Evolutionary conservation across 1,284 basidiomycete genomes (phyloP).

Genomic region (Cryptococcus sp.): DNA sequence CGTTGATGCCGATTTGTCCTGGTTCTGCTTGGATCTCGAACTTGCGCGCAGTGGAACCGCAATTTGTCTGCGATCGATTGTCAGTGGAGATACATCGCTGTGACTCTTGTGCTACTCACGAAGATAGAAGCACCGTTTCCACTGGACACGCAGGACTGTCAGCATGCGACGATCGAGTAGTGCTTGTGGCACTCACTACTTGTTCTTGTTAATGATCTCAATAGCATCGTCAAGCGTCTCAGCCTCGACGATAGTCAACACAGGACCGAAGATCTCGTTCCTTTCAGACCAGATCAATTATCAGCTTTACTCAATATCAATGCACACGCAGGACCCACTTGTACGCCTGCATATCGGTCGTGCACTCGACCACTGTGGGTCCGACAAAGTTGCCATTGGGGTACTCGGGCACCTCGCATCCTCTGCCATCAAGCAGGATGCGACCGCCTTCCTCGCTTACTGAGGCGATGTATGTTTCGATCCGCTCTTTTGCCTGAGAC

Average conservation of each 20-base stretch:
- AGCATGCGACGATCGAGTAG: neutral
- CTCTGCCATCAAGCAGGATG: slow-evolving; percentile 84
- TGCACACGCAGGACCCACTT: slow-evolving; percentile 58
- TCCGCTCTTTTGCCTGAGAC: slow-evolving; percentile 76
- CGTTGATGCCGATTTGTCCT: slow-evolving; percentile 92
- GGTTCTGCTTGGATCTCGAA: slow-evolving; percentile 88
- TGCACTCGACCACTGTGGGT: slow-evolving; percentile 84
- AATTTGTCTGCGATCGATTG: slow-evolving; percentile 64
- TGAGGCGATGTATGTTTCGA: slow-evolving; percentile 75
- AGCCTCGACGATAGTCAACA: slow-evolving; percentile 74
- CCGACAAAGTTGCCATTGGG: slow-evolving; percentile 94
- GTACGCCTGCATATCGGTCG: slow-evolving; percentile 83
- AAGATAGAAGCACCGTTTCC: slow-evolving; percentile 96
- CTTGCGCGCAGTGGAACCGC: slow-evolving; percentile 91
- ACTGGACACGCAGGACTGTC: slow-evolving; percentile 30
- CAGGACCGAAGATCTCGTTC: slow-evolving; percentile 95
- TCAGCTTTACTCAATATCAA: neutral
- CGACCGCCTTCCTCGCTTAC: slow-evolving; percentile 83
- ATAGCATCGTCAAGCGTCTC: slow-evolving; percentile 90
- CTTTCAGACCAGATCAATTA: slow-evolving; percentile 53
- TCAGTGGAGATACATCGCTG: too few relatives aligned
- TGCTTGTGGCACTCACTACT: slow-evolving; percentile 58
- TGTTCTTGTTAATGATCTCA: slow-evolving; percentile 83
- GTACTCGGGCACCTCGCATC: slow-evolving; percentile 69
- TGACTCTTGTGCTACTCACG: slow-evolving; percentile 18